These are phyloP conservation scores for Nyssa sinensis DNA, from an alignment of 148 eudicot genomes.

Conservation along the genomic window DNA sequence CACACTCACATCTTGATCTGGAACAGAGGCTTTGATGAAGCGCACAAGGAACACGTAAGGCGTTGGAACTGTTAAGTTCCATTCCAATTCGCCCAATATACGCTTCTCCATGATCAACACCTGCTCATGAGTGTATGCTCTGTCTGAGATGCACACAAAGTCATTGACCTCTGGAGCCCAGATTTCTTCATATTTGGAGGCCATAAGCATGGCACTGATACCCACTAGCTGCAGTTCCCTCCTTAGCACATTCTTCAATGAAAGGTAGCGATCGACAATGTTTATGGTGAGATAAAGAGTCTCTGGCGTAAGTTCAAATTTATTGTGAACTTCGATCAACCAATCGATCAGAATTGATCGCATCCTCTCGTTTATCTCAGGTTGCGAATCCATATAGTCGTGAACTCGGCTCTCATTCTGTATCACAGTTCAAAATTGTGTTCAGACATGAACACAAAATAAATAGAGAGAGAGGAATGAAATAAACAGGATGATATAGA, in stretches of 20 bases:
- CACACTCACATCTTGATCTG: conserved; percentile 19
- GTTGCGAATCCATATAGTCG: conserved; percentile 51
- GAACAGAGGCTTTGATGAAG: conserved; percentile 63
- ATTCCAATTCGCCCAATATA: conserved; percentile 59
- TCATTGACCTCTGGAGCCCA: conserved; percentile 85
- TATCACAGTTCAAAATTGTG: not conserved
- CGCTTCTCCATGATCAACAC: conserved; percentile 70
- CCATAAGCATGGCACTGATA: conserved; percentile 48
- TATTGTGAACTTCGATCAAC: conserved; percentile 59
- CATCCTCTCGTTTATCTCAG: conserved; percentile 56
- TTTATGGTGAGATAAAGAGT: conserved; percentile 55
- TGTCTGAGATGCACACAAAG: conserved; percentile 71
- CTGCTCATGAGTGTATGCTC: conserved; percentile 56
- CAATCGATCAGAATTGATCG: conserved; percentile 59
- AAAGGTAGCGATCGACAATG: conserved; percentile 45
- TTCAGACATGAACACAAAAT: not conserved
- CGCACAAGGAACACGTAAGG: conserved; percentile 76
- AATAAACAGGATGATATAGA: not conserved
- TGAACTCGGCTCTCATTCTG: conserved; percentile 42
- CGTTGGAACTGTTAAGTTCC: conserved; percentile 79
- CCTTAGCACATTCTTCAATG: conserved; percentile 30
- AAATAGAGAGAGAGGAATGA: too few species aligned
- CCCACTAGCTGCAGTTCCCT: conserved; percentile 53
- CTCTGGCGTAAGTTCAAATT: conserved; percentile 57
- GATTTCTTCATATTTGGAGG: conserved; percentile 87